Percentiles rank a stretch among this genome's conserved stretches.
Evolutionary conservation across 2,329 filamentous ascomycete genomes (phyloP).

Genomic region (Arthroderma sp.): DNA sequence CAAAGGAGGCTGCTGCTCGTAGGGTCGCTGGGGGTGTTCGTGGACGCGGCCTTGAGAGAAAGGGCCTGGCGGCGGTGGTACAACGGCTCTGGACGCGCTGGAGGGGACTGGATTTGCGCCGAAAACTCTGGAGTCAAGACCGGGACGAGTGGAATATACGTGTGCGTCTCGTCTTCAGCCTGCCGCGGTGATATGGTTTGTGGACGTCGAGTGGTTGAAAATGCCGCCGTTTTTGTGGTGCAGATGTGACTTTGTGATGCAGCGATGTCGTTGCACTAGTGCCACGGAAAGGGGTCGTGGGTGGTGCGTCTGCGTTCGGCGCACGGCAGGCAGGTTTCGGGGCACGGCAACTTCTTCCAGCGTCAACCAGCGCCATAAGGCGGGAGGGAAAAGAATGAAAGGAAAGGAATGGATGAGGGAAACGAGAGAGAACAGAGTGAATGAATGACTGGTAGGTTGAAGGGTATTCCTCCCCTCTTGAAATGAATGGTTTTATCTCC

Average conservation of each 20-base stretch:
- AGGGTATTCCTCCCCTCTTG: not conserved
- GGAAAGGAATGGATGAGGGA: not conserved
- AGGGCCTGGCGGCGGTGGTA: conserved; percentile 7
- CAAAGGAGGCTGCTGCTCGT: conserved; percentile 2
- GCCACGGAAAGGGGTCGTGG: conserved; percentile 2
- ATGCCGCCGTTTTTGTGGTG: conserved; percentile 24
- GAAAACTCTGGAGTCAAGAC: conserved; percentile 7
- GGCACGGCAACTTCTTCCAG: conserved; percentile 1
- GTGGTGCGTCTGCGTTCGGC: conserved; percentile 8
- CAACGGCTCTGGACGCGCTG: conserved; percentile 9
- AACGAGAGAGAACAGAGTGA: not conserved
- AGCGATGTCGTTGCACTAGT: conserved; percentile 1
- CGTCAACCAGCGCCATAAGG: not conserved
- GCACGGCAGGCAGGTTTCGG: conserved; percentile 9
- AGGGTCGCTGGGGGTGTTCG: not conserved
- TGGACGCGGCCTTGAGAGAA: not conserved
- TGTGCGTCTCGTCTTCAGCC: conserved; percentile 25
- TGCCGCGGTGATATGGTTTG: conserved; percentile 28
- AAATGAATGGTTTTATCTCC: not conserved
- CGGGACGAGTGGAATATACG: conserved; percentile 15
- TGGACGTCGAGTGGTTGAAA: conserved; percentile 16
- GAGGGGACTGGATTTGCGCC: conserved; percentile 9
- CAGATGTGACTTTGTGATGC: conserved; percentile 7
- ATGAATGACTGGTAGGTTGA: not conserved
- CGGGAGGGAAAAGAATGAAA: not conserved